A percentile compares a stretch with the other conserved stretches of the same genome.
phyloP scores from a whole-genome alignment of 2,329 filamentous ascomycete genomes.

The Beauveria sp. region DNA sequence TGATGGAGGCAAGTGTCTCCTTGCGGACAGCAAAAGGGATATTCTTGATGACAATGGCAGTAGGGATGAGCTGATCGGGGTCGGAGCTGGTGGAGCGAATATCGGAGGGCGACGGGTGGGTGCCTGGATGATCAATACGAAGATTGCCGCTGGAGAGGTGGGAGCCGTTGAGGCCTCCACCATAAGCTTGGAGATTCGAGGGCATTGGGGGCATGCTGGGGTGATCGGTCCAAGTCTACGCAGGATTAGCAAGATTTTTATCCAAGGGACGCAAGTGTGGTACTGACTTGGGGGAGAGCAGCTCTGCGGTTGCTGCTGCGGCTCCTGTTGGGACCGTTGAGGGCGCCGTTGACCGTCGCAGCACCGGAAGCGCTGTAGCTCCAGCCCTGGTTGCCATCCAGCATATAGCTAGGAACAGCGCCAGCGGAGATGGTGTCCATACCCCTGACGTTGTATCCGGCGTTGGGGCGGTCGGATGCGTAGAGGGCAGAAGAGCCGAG shows the following conservation, averaged over 20 bases:
- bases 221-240: constrained; percentile 46
- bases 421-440: constrained; percentile 39
- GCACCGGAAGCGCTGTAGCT: constrained; percentile 64
- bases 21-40: constrained; percentile 98
- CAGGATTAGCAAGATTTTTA: constrained; percentile 7
- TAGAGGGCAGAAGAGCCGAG: constrained; percentile 60
- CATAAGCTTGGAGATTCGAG: constrained; percentile 28
- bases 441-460: constrained; percentile 52
- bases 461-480: constrained; percentile 57
- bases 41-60: constrained; percentile 98
- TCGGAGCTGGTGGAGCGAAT: constrained; percentile 39
- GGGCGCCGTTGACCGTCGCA: constrained; percentile 51
- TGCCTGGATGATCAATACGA: constrained; percentile 34
- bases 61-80: constrained; percentile 88
- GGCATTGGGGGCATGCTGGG: constrained; percentile 33
- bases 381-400: constrained; percentile 73
- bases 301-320: constrained; percentile 47
- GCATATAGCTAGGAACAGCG: constrained; percentile 41
- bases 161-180: constrained; percentile 27
- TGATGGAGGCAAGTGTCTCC: constrained; percentile 84
- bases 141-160: constrained; percentile 33
- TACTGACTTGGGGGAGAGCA: constrained; percentile 65
- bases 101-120: constrained; percentile 32
- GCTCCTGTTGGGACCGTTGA: constrained; percentile 56
- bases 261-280: background rate